These are phyloP conservation scores for Globisporangium sylvaticum DNA, from an alignment of 352 stramenopile genomes.

Conservation along the genomic window DNA sequence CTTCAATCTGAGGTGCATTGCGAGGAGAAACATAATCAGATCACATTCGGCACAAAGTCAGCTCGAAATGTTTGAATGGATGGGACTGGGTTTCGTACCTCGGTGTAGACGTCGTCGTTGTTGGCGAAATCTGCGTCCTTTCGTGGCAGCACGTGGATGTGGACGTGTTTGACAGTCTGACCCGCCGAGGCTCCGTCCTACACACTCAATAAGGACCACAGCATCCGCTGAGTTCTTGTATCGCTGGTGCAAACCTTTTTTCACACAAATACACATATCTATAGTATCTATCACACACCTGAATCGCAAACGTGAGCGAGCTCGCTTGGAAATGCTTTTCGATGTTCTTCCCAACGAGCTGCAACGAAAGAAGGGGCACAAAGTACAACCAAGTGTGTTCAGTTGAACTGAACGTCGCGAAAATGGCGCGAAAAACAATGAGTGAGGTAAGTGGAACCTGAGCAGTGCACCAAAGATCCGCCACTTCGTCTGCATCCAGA, in stretches of 20 bases:
- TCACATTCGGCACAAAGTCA: not conserved
- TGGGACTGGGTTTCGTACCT: conserved; percentile 30
- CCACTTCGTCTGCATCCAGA: conserved; percentile 80
- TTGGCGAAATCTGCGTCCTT: conserved; percentile 65
- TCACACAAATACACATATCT: not conserved
- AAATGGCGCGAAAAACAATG: not conserved
- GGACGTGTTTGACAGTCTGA: conserved; percentile 91
- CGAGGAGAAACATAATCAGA: not conserved
- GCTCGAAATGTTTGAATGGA: not conserved
- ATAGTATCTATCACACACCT: conserved; percentile 31
- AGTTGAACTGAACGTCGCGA: too few relatives aligned
- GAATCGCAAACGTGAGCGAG: conserved; percentile 91
- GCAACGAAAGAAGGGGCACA: not conserved
- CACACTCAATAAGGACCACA: not conserved
- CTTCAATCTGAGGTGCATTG: conserved; percentile 39
- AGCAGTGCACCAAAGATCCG: conserved; percentile 87
- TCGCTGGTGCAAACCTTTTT: not conserved
- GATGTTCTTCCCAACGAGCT: conserved; percentile 71
- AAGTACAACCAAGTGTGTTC: not conserved
- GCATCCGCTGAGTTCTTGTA: not conserved
- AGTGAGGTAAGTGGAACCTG: conserved; percentile 33
- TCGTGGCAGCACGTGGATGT: conserved; percentile 92
- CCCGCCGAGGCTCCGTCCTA: conserved; percentile 86
- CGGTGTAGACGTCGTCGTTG: conserved; percentile 93
- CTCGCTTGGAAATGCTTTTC: conserved; percentile 62